Conservation (phyloP, 176 grass and related monocot species). For the Urochloa ruziziensis region DNA sequence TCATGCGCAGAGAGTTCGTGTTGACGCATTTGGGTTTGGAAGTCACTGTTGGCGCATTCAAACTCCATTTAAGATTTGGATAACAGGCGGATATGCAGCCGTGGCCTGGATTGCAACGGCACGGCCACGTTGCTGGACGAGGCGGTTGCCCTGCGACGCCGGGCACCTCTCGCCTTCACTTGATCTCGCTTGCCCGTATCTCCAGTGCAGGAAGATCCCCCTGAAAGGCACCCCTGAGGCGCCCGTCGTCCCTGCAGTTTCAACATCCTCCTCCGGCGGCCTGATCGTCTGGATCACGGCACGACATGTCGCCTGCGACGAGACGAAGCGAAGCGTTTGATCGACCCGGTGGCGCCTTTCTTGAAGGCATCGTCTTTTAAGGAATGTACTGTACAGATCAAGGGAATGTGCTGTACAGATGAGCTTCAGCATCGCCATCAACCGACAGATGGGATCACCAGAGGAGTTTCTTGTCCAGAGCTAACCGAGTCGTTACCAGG, state of each 20-base stretch:
- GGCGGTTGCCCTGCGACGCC: constrained; percentile 29
- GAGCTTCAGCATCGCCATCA: too few relatives aligned
- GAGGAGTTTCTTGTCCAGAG: too few relatives aligned
- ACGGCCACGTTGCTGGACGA: neutral
- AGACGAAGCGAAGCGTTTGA: too few relatives aligned
- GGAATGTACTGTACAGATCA: too few relatives aligned
- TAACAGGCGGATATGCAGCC: neutral
- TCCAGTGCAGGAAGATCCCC: too few relatives aligned
- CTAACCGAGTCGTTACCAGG: too few relatives aligned
- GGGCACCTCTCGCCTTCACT: constrained; percentile 32
- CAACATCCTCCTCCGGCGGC: too few relatives aligned
- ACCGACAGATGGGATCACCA: too few relatives aligned
- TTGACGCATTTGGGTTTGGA: neutral
- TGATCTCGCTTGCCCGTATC: neutral
- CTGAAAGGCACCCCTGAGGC: constrained; percentile 33
- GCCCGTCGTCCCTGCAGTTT: neutral
- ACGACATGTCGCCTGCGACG: neutral
- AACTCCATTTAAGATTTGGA: neutral
- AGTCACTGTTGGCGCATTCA: constrained; percentile 7
- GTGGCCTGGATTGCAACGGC: neutral
- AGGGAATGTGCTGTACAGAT: too few relatives aligned
- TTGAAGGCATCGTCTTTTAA: too few relatives aligned
- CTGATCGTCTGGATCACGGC: neutral
- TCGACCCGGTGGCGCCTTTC: too few relatives aligned
- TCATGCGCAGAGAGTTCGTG: too few relatives aligned